Percentiles rank a stretch among this genome's conserved stretches.
Conservation (phyloP, 257 asterid species). For the Coffea canephora region DNA sequence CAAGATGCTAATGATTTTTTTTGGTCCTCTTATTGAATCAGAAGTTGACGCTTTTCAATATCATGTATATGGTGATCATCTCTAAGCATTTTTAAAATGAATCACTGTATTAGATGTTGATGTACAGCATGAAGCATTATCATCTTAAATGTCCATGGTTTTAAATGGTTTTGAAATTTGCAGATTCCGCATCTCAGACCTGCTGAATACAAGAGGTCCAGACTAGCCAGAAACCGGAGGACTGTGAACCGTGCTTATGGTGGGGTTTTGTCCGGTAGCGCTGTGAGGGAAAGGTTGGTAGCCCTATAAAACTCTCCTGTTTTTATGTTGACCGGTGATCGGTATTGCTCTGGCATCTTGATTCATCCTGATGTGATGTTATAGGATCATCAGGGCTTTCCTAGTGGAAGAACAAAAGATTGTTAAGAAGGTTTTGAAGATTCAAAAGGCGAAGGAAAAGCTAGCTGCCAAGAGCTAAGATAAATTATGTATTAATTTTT, state of each 20-base stretch:
- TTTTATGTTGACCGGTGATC: background rate
- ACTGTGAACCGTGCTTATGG: constrained; percentile 80
- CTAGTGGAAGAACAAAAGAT: constrained; percentile 75
- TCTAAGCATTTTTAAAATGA: background rate
- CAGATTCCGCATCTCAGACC: constrained; percentile 90
- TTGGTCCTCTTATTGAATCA: background rate
- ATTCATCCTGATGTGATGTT: background rate
- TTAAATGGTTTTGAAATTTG: background rate
- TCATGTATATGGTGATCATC: background rate
- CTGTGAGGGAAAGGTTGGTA: constrained; percentile 72
- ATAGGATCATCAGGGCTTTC: constrained; percentile 76
- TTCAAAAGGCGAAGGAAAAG: constrained; percentile 76
- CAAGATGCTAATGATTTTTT: too few species aligned
- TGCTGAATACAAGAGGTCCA: constrained; percentile 72
- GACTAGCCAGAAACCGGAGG: constrained; percentile 65
- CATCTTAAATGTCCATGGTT: background rate
- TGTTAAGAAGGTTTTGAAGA: constrained; percentile 84
- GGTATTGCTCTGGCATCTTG: background rate
- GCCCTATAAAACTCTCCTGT: too few species aligned
- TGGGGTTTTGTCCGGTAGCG: constrained; percentile 70
- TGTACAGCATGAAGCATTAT: background rate
- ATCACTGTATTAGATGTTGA: background rate
- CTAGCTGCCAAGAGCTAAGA: constrained; percentile 53
- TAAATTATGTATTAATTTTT: constrained; percentile 11
- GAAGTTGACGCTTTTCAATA: background rate